Conservation (phyloP, 192 early-diverging fungal genomes). For the Entomortierella parvispora region DNA sequence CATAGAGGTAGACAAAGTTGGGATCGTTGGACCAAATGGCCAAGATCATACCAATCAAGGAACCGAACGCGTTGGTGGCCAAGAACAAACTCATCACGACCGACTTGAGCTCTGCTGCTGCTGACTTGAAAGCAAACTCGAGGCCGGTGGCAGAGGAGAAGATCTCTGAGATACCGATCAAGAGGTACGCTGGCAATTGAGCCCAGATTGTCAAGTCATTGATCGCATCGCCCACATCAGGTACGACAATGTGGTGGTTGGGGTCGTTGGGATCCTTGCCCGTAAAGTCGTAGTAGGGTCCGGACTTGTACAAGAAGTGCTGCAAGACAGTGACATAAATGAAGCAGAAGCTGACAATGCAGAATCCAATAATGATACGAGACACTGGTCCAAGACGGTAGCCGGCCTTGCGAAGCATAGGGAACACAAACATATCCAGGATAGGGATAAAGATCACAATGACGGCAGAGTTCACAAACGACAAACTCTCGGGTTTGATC, state of each 20-base stretch:
- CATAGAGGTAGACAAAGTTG: slow-evolving; percentile 67
- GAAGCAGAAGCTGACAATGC: slow-evolving; percentile 65
- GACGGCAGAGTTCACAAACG: slow-evolving; percentile 59
- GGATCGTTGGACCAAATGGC: slow-evolving; percentile 65
- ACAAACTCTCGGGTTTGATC: slow-evolving; percentile 46
- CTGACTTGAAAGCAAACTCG: slow-evolving; percentile 70
- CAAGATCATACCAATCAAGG: slow-evolving; percentile 69
- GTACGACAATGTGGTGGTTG: slow-evolving; percentile 7
- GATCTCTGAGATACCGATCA: slow-evolving; percentile 69
- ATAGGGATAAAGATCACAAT: slow-evolving; percentile 69
- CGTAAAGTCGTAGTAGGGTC: slow-evolving; percentile 61
- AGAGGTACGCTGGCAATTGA: slow-evolving; percentile 65
- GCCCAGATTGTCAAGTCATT: slow-evolving; percentile 67
- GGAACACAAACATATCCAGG: slow-evolving; percentile 67
- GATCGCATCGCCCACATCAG: slow-evolving; percentile 3
- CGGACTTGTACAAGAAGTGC: slow-evolving; percentile 66
- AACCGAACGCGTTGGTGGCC: slow-evolving; percentile 68
- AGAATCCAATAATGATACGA: slow-evolving; percentile 67
- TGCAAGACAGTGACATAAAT: slow-evolving; percentile 67
- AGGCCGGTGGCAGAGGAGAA: slow-evolving; percentile 72
- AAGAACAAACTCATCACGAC: slow-evolving; percentile 74
- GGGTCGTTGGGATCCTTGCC: slow-evolving; percentile 50
- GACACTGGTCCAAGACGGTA: slow-evolving; percentile 65
- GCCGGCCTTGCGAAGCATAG: slow-evolving; percentile 64
- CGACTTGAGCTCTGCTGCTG: slow-evolving; percentile 69